Percentiles rank a stretch among this genome's conserved stretches.
Conservation (phyloP, 345 rosid species). For the Mallotus nudiflorus region DNA sequence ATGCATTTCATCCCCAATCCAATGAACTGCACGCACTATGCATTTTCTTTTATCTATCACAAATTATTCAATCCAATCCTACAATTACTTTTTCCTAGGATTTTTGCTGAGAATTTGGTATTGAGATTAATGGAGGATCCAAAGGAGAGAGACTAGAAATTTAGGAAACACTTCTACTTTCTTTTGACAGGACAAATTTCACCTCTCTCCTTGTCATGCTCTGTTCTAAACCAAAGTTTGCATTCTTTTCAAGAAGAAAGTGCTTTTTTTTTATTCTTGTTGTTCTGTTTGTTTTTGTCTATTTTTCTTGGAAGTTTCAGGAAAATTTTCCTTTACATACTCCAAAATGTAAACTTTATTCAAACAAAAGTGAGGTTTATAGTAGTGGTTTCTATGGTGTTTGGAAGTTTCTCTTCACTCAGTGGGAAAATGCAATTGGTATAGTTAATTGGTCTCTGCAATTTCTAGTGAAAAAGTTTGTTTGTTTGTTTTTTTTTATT, state of each 20-base stretch:
- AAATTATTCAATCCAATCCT: no score
- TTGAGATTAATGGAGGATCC: no score
- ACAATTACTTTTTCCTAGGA: no score
- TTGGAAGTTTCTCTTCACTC: no score
- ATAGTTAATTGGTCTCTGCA: neutral
- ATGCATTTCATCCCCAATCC: no score
- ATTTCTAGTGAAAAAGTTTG: neutral
- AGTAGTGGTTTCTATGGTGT: neutral
- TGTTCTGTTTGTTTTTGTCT: neutral
- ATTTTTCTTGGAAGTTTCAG: neutral
- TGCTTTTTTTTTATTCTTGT: neutral
- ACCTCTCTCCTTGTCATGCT: neutral
- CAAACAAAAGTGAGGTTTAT: no score
- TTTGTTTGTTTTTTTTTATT: neutral
- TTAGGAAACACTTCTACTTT: neutral
- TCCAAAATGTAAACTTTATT: neutral
- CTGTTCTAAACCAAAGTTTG: slow-evolving; percentile 1
- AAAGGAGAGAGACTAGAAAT: no score
- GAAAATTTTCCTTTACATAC: neutral
- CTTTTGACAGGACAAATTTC: neutral
- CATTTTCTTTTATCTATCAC: no score
- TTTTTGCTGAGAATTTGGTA: no score
- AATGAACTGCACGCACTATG: no score
- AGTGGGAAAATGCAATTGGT: neutral
- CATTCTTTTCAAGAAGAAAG: slow-evolving; percentile 1